phyloP scores from a whole-genome alignment of 1,284 basidiomycete genomes.

The Athelia sp. region DNA sequence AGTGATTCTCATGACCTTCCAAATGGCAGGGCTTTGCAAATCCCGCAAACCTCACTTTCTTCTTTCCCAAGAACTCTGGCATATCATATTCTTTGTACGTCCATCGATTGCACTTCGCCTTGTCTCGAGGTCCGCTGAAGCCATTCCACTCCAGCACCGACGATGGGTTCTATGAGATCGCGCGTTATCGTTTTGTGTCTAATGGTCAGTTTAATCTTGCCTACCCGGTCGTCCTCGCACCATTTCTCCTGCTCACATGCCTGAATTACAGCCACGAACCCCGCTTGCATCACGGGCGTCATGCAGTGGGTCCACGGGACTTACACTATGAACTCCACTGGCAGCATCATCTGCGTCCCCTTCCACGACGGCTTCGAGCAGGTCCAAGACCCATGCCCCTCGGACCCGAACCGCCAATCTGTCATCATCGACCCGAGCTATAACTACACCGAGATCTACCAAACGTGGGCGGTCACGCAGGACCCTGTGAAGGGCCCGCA shows the following conservation, averaged over 20 bases:
- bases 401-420: conserved; percentile 31
- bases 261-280: conserved; percentile 21
- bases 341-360: conserved; percentile 34
- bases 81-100: conserved; percentile 49
- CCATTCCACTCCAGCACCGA: conserved; percentile 20
- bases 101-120: not conserved
- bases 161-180: conserved; percentile 47
- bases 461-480: conserved; percentile 32
- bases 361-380: conserved; percentile 45
- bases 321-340: conserved; percentile 37
- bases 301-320: conserved; percentile 51
- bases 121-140: not conserved
- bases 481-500: conserved; percentile 32
- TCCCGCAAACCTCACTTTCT: conserved; percentile 45
- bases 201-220: conserved; percentile 27
- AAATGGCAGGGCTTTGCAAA: conserved; percentile 40
- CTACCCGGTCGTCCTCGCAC: not conserved
- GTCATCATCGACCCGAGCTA: conserved; percentile 37
- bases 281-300: conserved; percentile 38
- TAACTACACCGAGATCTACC: conserved; percentile 26
- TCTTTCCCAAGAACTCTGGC: conserved; percentile 43
- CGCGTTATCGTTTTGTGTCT: conserved; percentile 42
- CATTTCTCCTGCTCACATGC: not conserved
- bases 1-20: not conserved
- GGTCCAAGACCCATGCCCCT: conserved; percentile 49